phyloP scores from a whole-genome alignment of 305 asterid species.

The Withania somnifera region DNA sequence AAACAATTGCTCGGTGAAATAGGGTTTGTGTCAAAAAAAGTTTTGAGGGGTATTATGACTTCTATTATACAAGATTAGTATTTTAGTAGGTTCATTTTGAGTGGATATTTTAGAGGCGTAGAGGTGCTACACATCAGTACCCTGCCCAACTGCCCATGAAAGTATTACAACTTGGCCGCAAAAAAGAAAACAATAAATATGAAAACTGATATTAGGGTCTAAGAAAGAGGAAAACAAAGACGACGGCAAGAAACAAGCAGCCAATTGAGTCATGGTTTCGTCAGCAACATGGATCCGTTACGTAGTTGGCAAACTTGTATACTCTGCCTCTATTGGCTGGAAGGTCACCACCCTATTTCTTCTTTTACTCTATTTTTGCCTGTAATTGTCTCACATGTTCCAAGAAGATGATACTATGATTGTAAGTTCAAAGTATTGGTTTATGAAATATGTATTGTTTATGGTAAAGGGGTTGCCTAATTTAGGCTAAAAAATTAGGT shows the following conservation, averaged over 20 bases:
- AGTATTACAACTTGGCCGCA: background rate
- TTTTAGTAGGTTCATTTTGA: background rate
- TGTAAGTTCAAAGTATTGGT: background rate
- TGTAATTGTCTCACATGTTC: background rate
- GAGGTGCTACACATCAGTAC: background rate
- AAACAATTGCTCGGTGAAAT: no score
- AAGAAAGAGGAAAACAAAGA: background rate
- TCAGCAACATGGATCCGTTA: slow-evolving; percentile 52
- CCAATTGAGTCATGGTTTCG: slow-evolving; percentile 31
- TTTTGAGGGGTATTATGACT: no score
- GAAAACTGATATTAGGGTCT: background rate
- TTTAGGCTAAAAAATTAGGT: background rate
- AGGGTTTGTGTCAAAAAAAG: no score
- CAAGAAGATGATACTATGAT: background rate
- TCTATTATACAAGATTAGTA: background rate
- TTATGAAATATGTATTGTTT: background rate
- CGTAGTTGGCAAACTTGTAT: slow-evolving; percentile 27
- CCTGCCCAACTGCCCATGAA: no score
- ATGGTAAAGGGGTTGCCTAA: background rate
- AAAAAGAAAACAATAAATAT: background rate
- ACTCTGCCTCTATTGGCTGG: slow-evolving; percentile 29
- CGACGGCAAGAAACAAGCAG: background rate
- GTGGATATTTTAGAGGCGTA: background rate
- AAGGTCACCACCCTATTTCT: background rate
- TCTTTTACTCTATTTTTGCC: background rate